Conservation (phyloP, 164 flowering plant species). For the Macadamia tetraphylla region DNA sequence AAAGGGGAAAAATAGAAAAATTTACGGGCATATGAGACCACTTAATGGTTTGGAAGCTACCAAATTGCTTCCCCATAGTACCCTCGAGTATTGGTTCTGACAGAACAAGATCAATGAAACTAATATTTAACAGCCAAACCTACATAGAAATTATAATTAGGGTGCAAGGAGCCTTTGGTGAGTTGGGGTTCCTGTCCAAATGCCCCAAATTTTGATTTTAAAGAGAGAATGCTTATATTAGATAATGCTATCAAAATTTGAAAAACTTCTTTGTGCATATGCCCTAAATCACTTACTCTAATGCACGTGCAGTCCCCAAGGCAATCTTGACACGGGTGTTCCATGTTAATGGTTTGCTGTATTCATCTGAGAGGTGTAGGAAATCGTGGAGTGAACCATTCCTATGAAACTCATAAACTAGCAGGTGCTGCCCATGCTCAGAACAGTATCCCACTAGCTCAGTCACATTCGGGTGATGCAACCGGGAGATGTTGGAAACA, state of each 20-base stretch:
- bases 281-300: slow-evolving; percentile 63
- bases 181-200: not conserved
- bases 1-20: no score
- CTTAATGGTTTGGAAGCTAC: no score
- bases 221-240: not conserved
- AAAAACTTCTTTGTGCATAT: not conserved
- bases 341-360: slow-evolving; percentile 81
- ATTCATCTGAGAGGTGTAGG: slow-evolving; percentile 81
- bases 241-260: not conserved
- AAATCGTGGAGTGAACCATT: slow-evolving; percentile 89
- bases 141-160: no score
- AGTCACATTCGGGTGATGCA: slow-evolving; percentile 78
- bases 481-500: slow-evolving; percentile 58
- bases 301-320: slow-evolving; percentile 90
- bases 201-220: not conserved
- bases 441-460: slow-evolving; percentile 89
- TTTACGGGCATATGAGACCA: no score
- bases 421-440: slow-evolving; percentile 84
- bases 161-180: not conserved
- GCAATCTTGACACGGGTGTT: slow-evolving; percentile 91
- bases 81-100: no score
- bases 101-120: no score
- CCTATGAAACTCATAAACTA: slow-evolving; percentile 79
- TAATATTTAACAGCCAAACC: no score
- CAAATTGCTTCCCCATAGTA: no score